Base-by-base conservation (phyloP, 306 rosid genomes). In the Gastrolobium villosum region DNA sequence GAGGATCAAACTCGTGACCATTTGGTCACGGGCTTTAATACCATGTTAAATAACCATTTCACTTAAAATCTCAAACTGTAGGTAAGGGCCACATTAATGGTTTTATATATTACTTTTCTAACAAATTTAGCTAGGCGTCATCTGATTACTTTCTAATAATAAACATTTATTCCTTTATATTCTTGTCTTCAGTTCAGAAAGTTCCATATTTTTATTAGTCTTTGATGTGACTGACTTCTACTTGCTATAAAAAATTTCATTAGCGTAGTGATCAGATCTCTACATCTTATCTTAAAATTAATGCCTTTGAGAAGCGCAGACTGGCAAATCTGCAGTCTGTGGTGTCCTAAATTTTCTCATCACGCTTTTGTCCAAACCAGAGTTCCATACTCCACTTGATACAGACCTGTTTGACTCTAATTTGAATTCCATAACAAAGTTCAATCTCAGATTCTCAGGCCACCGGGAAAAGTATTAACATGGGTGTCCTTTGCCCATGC, bases 371-470 rank as follows among this genome's bases (percentile, higher is more conserved):
- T 36, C 35, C 61, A 3, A 46, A 61, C 44, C 56, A 40, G 43
- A 57, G 10, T 45, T 69, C 77, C 40, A 14, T 54, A 62, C 66
- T 15, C 3, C 31, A 20, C 41, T 14, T 46, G 70, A 36, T 26
- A 44, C 55, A 26, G 61, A 69, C 30, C 28, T 43, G 48, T 32
- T 69, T 10, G 10, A 62, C 36, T 40, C 66, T 30, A 20, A 34
- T 41, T 59, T 70, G 44, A 54, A 46, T 76, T 69, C 31, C 13
- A 9, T 43, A 43, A 35, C 65, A 36, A 56, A 69, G 43, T 53
- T 61, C 53, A 60, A 75, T 20, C 32, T 10, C 40, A 34, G 15
- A 60, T 61, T 20, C 32, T 10, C 40, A 34, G 15, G 44, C n/a
- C 60, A 14, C 26, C 20, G 32, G 67, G 74, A n/a, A 67, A 57